Conservation (phyloP, 164 flowering plant genomes). For the Brasenia schreberi region DNA sequence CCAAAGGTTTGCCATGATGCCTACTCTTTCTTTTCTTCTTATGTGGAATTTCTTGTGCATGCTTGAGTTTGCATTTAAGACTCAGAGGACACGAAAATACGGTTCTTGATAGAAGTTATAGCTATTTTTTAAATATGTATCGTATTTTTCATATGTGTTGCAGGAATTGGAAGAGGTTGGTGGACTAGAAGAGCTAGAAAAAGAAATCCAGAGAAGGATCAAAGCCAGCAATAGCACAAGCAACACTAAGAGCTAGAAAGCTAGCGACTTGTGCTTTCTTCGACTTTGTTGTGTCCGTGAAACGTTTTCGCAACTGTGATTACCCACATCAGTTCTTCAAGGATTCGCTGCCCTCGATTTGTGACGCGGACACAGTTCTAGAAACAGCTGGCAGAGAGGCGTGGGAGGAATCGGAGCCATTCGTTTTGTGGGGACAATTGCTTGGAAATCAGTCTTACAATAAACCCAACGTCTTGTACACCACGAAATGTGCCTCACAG, state of each 20-base stretch:
- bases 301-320: too few relatives aligned
- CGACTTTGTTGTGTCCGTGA: background rate
- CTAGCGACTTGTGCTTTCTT: background rate
- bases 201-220: conserved; percentile 38
- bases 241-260: background rate
- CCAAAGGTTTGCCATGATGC: conserved; percentile 33
- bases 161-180: conserved; percentile 85
- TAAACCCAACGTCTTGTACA: too few relatives aligned
- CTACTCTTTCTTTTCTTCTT: background rate
- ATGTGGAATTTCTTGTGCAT: background rate
- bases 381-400: too few relatives aligned
- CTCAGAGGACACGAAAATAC: background rate
- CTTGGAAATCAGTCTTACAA: too few relatives aligned
- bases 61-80: background rate
- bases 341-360: too few relatives aligned
- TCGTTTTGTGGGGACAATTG: too few relatives aligned
- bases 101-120: too few relatives aligned
- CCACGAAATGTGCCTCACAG: too few relatives aligned
- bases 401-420: too few relatives aligned
- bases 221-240: conserved; percentile 16
- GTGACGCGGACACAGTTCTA: too few relatives aligned
- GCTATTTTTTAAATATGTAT: background rate
- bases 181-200: conserved; percentile 64
- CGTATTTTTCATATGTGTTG: background rate
- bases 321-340: too few relatives aligned